Evolutionary conservation across 1,139 yeast species (phyloP), one percentile per base, ranked within the genome.

Genomic region (Eremothecium coryli): DNA sequence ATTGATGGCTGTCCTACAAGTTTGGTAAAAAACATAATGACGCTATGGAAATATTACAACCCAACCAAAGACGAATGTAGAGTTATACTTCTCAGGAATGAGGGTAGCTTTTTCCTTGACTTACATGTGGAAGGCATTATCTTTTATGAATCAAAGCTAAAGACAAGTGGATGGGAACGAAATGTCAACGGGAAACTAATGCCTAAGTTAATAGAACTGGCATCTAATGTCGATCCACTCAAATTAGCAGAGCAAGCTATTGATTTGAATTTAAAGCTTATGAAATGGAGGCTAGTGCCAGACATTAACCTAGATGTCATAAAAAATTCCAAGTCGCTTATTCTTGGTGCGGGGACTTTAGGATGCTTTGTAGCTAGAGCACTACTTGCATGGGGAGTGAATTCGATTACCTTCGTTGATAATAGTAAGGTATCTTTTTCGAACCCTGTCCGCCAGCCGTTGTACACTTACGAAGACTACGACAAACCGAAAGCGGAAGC

Each of bases 231-330:
- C 31, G 76, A 88, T 52, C 98, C 98, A 0, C 45, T 65, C 4
- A 77, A 80, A 43, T 64, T 90, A 14, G 93, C 96, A 0, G 82
- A 79, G 41, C 97, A 90, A 55, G 93, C 96, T 0, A 90, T 86
- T 4, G 95, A 88, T 55, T 65, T 90, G 39, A 90, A 90, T 51
- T 64, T 93, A 43, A 82, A 82, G 58, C 65, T 90, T 29, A 93
- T 90, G 98, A 86, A 86, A 56, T 90, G 99, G 99, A 69, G 98
- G 46, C 72, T 90, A 18, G 88, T 86, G 1, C 97, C 98, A 0
- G 70, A 74, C 7, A 55, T 90, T 5, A 71, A 90, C 49, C 64
- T 90, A 33, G 86, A 82, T 5, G 53, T 62, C 1, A 64, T 90
- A 17, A 72, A 73, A 42, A 41, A 60, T 10, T 71, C 79, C 17